These are phyloP conservation scores for Nemania sp. DNA, from an alignment of 2,329 filamentous ascomycete species.

Conservation along the genomic window DNA sequence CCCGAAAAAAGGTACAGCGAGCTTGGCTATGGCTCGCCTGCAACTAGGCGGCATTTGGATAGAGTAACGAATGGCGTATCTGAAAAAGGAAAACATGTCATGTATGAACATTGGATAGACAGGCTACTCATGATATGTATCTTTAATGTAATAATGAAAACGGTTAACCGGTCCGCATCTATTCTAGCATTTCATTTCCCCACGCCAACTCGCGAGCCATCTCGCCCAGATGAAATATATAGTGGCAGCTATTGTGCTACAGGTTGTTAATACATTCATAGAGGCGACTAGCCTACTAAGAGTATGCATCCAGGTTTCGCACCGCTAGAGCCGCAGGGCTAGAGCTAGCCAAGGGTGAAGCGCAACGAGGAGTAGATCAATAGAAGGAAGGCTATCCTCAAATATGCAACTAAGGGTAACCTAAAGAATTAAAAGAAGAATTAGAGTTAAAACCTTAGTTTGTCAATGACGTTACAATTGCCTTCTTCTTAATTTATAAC, in stretches of 20 bases:
- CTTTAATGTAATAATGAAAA: conserved; percentile 17
- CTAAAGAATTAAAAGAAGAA: too few species aligned
- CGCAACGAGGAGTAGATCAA: too few species aligned
- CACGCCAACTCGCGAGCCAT: not conserved
- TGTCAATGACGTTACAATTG: too few species aligned
- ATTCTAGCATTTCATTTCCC: not conserved
- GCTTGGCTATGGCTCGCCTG: not conserved
- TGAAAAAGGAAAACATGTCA: not conserved
- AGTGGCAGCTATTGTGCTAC: not conserved
- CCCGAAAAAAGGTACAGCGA: not conserved
- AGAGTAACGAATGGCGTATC: not conserved
- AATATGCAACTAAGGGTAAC: too few species aligned
- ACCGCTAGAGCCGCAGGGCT: too few species aligned
- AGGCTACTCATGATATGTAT: not conserved
- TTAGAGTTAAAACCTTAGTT: too few species aligned
- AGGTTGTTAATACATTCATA: too few species aligned
- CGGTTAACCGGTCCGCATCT: not conserved
- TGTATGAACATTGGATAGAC: conserved; percentile 17
- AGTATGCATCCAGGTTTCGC: too few species aligned
- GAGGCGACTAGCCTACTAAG: too few species aligned
- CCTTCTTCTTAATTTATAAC: too few species aligned
- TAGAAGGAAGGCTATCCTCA: too few species aligned
- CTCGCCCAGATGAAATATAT: not conserved
- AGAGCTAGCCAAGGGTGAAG: too few species aligned
- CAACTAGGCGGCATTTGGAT: not conserved